phyloP scores from a whole-genome alignment of 2,329 filamentous ascomycete genomes.

The Stachybotrys chlorohalonatus region DNA sequence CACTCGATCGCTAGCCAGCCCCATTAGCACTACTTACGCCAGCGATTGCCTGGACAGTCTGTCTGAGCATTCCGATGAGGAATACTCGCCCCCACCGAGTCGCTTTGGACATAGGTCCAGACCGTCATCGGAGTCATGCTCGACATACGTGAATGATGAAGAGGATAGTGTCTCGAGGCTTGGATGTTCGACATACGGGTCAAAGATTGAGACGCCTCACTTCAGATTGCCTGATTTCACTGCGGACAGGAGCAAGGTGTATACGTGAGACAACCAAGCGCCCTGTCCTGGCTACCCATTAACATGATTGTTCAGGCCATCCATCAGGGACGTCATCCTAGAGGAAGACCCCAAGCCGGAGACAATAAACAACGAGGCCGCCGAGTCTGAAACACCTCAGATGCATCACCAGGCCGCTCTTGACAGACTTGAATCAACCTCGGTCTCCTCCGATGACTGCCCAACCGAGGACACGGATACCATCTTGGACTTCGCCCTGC shows the following conservation, averaged over 20 bases:
- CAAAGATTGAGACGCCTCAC: conserved; percentile 9
- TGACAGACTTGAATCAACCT: background rate
- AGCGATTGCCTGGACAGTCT: conserved; percentile 23
- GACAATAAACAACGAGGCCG: background rate
- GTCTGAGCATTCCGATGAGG: conserved; percentile 13
- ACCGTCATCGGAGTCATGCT: conserved; percentile 25
- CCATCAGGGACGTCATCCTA: background rate
- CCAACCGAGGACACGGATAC: conserved; percentile 23
- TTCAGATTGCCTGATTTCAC: background rate
- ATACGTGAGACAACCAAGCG: background rate
- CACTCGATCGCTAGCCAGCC: conserved; percentile 25
- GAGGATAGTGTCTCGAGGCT: conserved; percentile 17
- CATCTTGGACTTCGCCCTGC: conserved; percentile 25
- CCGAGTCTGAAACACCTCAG: background rate
- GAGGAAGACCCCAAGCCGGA: background rate
- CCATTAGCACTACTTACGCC: conserved; percentile 25
- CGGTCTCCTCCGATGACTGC: conserved; percentile 16
- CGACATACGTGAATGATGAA: conserved; percentile 27
- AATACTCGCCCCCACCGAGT: conserved; percentile 13
- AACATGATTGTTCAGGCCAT: background rate
- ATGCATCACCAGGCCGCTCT: background rate
- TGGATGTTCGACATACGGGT: conserved; percentile 16
- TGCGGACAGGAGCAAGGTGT: background rate
- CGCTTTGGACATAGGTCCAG: conserved; percentile 22
- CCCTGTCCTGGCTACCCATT: background rate